Percentiles rank a stretch among this genome's conserved stretches.
These are phyloP conservation scores for Nissolia schottii DNA, from an alignment of 306 rosid genomes.

Conservation along the genomic window DNA sequence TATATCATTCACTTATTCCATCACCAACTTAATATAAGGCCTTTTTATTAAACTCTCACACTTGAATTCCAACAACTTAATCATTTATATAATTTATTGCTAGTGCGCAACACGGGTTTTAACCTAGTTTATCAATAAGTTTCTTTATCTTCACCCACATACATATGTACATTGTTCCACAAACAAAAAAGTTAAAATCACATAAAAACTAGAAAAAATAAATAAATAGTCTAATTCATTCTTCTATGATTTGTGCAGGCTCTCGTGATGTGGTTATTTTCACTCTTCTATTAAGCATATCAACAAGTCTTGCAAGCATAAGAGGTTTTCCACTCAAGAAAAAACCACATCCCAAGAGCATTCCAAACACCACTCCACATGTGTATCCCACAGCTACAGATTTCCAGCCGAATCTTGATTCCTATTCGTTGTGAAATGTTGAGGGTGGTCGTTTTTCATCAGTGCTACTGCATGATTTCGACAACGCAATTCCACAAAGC, in stretches of 20 bases:
- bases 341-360: conserved; percentile 5
- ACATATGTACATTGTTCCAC: background rate
- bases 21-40: too few relatives aligned
- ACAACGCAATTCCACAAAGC: too few relatives aligned
- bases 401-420: conserved; percentile 25
- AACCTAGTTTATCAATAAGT: too few relatives aligned
- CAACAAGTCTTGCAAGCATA: background rate
- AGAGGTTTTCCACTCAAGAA: background rate
- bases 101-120: too few relatives aligned
- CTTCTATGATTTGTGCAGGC: too few relatives aligned
- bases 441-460: too few relatives aligned
- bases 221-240: background rate
- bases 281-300: background rate
- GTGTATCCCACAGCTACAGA: conserved; percentile 18
- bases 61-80: too few relatives aligned
- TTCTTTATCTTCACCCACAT: too few relatives aligned
- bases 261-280: background rate
- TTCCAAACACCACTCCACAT: conserved; percentile 26
- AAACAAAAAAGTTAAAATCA: background rate
- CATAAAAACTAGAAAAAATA: background rate
- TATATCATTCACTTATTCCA: too few relatives aligned
- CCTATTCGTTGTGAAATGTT: background rate
- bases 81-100: too few relatives aligned
- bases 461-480: too few relatives aligned
- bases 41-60: too few relatives aligned